phyloP scores from a whole-genome alignment of 768 basidiomycete genomes.

The Termitomyces sp. region DNA sequence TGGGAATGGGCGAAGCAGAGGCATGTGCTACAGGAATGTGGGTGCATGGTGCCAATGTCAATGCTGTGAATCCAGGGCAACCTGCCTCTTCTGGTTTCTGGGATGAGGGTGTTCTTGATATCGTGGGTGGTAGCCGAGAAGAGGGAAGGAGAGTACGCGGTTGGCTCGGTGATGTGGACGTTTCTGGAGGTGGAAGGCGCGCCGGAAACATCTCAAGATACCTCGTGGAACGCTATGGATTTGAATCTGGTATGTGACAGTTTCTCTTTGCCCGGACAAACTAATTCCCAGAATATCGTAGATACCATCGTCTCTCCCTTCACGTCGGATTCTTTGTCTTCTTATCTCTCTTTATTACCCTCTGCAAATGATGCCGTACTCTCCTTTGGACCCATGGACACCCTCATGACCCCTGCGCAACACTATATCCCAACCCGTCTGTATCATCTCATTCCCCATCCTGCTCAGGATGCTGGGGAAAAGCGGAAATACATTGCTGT shows the following conservation, averaged over 20 bases:
- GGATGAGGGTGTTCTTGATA: constrained; percentile 77
- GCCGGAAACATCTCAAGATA: constrained; percentile 68
- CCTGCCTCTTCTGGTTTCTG: constrained; percentile 47
- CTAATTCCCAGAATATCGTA: constrained; percentile 18
- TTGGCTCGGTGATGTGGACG: constrained; percentile 82
- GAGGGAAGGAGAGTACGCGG: constrained; percentile 67
- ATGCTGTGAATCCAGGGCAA: constrained; percentile 13
- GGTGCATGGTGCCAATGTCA: constrained; percentile 49
- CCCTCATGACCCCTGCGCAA: constrained; percentile 68
- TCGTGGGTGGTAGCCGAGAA: constrained; percentile 71
- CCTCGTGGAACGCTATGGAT: constrained; percentile 75
- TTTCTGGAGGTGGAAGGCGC: constrained; percentile 57
- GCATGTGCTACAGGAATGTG: constrained; percentile 79
- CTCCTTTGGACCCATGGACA: constrained; percentile 79
- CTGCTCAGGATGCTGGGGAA: constrained; percentile 72
- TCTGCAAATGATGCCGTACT: constrained; percentile 70
- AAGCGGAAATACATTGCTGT: constrained; percentile 71
- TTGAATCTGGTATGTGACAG: constrained; percentile 57
- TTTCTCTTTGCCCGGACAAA: neutral
- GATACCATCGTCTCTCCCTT: constrained; percentile 74
- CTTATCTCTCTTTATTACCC: constrained; percentile 74
- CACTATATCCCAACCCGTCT: constrained; percentile 72
- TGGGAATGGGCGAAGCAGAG: constrained; percentile 68
- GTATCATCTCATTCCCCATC: constrained; percentile 75
- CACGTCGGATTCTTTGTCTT: constrained; percentile 70